These are phyloP conservation scores for Cunninghamia lanceolata DNA, from an alignment of 75 land plant genomes.

Conservation along the genomic window DNA sequence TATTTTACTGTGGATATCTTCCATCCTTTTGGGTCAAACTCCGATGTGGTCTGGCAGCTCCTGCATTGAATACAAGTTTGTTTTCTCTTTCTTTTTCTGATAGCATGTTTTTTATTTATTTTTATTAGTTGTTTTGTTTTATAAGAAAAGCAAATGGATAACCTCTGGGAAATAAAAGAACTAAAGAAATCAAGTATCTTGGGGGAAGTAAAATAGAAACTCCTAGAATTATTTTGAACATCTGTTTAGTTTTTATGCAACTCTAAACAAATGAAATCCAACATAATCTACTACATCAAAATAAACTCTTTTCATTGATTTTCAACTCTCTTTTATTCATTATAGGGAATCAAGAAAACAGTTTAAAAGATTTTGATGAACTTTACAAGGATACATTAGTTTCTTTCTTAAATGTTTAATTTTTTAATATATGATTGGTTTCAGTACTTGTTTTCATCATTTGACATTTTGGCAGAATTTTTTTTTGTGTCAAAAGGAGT, in stretches of 20 bases:
- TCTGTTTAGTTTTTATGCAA: not conserved
- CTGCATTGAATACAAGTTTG: slow-evolving; percentile 83
- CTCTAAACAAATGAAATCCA: not conserved
- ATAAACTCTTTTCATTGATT: not conserved
- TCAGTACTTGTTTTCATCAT: not conserved
- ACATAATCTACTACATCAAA: not conserved
- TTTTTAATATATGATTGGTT: not conserved
- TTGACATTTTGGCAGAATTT: not conserved
- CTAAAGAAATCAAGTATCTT: not conserved
- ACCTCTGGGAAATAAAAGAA: not conserved
- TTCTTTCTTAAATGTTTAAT: not conserved
- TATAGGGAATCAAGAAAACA: not conserved
- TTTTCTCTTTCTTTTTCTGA: not conserved
- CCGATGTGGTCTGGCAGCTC: slow-evolving; percentile 83
- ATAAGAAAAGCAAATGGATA: not conserved
- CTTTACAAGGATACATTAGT: not conserved
- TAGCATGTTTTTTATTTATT: not conserved
- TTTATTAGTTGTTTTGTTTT: not conserved
- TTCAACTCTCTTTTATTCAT: not conserved
- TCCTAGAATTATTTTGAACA: not conserved
- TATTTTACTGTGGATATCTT: slow-evolving; percentile 95
- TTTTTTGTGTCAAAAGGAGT: not conserved
- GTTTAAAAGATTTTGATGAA: not conserved
- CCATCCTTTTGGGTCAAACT: slow-evolving; percentile 99
- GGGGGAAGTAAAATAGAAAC: not conserved